Conservation (phyloP, 495 filamentous ascomycete species). For the Lophiostoma macrostomum region DNA sequence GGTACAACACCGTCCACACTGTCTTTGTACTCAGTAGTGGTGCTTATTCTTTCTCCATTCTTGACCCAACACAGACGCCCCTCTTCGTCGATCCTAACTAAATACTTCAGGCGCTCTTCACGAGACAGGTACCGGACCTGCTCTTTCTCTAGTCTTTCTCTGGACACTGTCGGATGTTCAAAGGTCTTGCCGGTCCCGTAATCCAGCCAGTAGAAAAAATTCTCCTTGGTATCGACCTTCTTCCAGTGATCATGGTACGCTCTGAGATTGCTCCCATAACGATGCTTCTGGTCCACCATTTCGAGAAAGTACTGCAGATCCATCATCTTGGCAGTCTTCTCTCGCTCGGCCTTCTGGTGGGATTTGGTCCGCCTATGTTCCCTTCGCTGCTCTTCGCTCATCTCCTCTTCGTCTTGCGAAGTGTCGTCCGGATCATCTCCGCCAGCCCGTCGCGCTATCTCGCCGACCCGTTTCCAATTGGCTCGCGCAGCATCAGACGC, state of each 20-base stretch:
- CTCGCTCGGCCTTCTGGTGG: conserved; percentile 46
- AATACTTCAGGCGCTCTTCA: conserved; percentile 42
- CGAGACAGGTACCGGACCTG: conserved; percentile 44
- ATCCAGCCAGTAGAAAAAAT: conserved; percentile 97
- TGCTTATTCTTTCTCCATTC: conserved; percentile 72
- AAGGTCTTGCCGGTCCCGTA: conserved; percentile 52
- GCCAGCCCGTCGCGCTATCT: conserved; percentile 68
- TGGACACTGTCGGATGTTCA: conserved; percentile 41
- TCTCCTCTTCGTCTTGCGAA: conserved; percentile 35
- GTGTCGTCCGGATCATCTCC: conserved; percentile 51
- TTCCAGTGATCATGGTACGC: conserved; percentile 85
- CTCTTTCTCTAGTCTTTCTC: conserved; percentile 40
- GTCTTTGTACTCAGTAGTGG: conserved; percentile 71
- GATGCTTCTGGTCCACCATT: conserved; percentile 86
- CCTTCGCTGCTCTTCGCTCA: conserved; percentile 37
- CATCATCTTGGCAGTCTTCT: conserved; percentile 70
- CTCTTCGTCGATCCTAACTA: conserved; percentile 41
- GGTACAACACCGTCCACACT: conserved; percentile 74
- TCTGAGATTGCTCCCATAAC: conserved; percentile 81
- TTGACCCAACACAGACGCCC: conserved; percentile 47
- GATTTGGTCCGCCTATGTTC: conserved; percentile 35
- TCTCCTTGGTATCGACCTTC: conserved; percentile 68
- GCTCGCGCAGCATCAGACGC: conserved; percentile 50
- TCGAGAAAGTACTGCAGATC: conserved; percentile 88
- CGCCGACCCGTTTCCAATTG: conserved; percentile 72